phyloP scores from a whole-genome alignment of 2,329 filamentous ascomycete genomes.

The Chaetomiaceae sp. region DNA sequence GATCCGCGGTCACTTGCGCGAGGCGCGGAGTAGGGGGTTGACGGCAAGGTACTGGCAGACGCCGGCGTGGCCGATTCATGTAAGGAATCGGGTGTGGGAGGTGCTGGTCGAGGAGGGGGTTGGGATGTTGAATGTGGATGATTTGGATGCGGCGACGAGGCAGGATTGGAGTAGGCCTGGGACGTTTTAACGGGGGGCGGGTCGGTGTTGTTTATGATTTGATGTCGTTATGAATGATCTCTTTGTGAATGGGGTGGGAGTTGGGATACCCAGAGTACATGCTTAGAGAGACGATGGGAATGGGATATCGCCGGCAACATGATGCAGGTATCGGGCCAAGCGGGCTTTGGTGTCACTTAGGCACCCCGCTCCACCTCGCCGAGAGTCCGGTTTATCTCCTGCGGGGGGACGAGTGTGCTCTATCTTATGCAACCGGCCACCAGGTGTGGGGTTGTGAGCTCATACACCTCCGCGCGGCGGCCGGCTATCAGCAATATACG shows the following conservation, averaged over 20 bases:
- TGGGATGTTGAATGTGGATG: slow-evolving; percentile 59
- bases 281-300: neutral
- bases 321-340: too few species aligned
- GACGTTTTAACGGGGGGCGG: slow-evolving; percentile 6
- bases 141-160: slow-evolving; percentile 45
- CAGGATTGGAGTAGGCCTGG: slow-evolving; percentile 34
- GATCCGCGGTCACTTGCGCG: slow-evolving; percentile 42
- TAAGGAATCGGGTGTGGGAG: slow-evolving; percentile 54
- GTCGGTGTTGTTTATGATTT: neutral
- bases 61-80: slow-evolving; percentile 51
- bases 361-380: slow-evolving; percentile 15
- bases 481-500: neutral
- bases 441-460: slow-evolving; percentile 15
- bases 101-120: slow-evolving; percentile 52
- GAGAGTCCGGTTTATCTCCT: slow-evolving; percentile 30
- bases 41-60: slow-evolving; percentile 58
- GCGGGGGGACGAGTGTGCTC: slow-evolving; percentile 7
- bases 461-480: slow-evolving; percentile 2
- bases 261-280: too few species aligned
- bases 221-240: neutral
- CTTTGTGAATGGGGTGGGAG: too few species aligned
- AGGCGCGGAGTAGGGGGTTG: slow-evolving; percentile 51
- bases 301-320: too few species aligned
- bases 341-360: too few species aligned
- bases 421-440: neutral